Conservation (phyloP, 179 eudicot species). For the Amaranthus tricolor region DNA sequence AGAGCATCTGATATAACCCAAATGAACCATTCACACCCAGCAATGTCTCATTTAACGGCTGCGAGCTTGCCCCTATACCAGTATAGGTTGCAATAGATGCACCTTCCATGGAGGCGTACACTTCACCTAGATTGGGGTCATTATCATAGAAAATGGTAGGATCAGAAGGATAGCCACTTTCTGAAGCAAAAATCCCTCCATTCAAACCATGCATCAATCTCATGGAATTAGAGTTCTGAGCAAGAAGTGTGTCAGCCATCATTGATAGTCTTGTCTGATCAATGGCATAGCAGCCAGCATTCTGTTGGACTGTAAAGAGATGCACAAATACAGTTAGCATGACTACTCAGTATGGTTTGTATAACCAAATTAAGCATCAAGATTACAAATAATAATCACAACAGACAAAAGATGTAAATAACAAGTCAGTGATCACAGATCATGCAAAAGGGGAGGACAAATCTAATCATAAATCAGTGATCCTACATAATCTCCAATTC, state of each 20-base stretch:
- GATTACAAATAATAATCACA: neutral
- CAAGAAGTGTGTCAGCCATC: constrained; percentile 46
- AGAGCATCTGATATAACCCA: constrained; percentile 15
- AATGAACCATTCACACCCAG: constrained; percentile 48
- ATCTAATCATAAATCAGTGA: no score
- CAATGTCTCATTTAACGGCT: constrained; percentile 43
- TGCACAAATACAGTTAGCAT: neutral
- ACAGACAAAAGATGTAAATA: neutral
- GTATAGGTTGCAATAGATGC: constrained; percentile 56
- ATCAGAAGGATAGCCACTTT: constrained; percentile 49
- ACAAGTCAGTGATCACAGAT: neutral
- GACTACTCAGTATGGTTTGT: neutral
- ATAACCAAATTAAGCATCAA: constrained; percentile 7
- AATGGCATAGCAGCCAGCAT: constrained; percentile 46
- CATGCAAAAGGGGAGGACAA: no score
- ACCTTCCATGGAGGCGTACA: constrained; percentile 45
- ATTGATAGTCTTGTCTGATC: constrained; percentile 40
- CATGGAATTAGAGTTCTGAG: constrained; percentile 57
- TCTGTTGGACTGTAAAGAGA: constrained; percentile 60
- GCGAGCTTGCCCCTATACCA: constrained; percentile 52
- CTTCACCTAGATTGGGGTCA: constrained; percentile 49
- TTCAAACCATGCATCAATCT: constrained; percentile 62
- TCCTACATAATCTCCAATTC: no score
- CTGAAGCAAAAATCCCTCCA: constrained; percentile 63
- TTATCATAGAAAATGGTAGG: constrained; percentile 45